Evolutionary conservation across 129 eudicot species (phyloP).

Genomic region (Smallanthus sonchifolius): DNA sequence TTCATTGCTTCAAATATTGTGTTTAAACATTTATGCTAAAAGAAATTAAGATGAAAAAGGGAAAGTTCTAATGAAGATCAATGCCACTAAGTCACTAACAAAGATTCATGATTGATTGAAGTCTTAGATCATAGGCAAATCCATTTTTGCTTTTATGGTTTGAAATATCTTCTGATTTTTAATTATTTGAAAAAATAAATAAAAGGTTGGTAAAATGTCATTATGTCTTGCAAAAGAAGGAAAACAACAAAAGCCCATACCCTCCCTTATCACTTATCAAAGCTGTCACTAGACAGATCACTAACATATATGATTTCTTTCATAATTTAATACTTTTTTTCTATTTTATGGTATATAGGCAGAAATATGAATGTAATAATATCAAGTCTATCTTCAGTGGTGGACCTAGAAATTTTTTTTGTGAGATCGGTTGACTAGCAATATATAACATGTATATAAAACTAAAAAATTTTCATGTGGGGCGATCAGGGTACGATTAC

Average conservation of each 20-base stretch:
- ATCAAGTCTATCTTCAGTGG: too few species aligned
- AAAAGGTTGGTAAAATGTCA: constrained; percentile 17
- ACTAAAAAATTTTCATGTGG: too few species aligned
- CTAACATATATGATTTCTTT: neutral
- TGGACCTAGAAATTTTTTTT: too few species aligned
- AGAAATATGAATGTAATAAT: too few species aligned
- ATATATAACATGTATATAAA: too few species aligned
- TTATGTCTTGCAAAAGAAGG: constrained; percentile 22
- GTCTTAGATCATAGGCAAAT: neutral
- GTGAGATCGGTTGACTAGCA: too few species aligned
- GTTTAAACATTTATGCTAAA: too few species aligned
- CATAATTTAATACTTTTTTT: neutral
- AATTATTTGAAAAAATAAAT: neutral
- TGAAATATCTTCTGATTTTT: neutral
- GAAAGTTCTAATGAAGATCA: too few species aligned
- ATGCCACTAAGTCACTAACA: neutral
- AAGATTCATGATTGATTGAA: constrained; percentile 3
- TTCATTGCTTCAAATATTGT: too few species aligned
- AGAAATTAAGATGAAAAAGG: too few species aligned
- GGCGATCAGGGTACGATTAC: too few species aligned
- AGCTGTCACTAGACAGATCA: constrained; percentile 20
- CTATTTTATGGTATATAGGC: too few species aligned
- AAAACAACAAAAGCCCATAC: constrained; percentile 11
- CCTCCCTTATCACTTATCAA: constrained; percentile 38
- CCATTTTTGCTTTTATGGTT: neutral